Conservation (phyloP, 192 early-diverging fungal species). For the Backusella luteola region DNA sequence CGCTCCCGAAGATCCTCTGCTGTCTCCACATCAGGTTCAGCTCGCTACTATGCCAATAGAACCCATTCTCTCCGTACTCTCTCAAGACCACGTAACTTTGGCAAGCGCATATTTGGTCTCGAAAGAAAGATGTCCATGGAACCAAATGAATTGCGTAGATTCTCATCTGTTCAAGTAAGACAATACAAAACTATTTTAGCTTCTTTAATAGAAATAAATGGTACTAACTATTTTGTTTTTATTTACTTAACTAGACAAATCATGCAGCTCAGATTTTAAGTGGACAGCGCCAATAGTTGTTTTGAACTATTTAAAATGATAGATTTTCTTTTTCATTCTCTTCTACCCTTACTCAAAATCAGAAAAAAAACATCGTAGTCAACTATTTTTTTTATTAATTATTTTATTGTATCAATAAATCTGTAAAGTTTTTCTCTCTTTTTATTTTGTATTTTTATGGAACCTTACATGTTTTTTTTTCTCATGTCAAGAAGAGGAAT, state of each 20-base stretch:
- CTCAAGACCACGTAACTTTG: conserved; percentile 36
- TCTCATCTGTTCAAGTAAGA: conserved; percentile 68
- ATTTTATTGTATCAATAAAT: conserved; percentile 4
- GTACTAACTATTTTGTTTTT: background rate
- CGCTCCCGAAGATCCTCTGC: conserved; percentile 27
- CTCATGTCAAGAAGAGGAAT: no score
- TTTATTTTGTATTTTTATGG: no score
- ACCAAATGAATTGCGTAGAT: conserved; percentile 65
- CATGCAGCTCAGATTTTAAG: conserved; percentile 31
- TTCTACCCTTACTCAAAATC: background rate
- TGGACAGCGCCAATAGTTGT: background rate
- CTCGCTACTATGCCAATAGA: conserved; percentile 35
- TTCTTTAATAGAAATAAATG: background rate
- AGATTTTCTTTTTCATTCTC: background rate
- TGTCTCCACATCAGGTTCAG: conserved; percentile 24
- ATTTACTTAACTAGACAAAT: conserved; percentile 21
- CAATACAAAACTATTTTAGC: background rate
- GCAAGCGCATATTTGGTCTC: conserved; percentile 31
- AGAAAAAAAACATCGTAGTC: background rate
- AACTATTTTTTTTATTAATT: background rate
- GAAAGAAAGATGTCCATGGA: conserved; percentile 63
- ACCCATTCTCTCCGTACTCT: conserved; percentile 32
- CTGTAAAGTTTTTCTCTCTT: background rate
- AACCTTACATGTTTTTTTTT: no score
- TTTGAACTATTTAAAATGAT: background rate